Percentiles rank a stretch among this genome's conserved stretches.
These are phyloP conservation scores for Mycosphaerelloides madeirae DNA, from an alignment of 2,329 filamentous ascomycete genomes.

Conservation along the genomic window DNA sequence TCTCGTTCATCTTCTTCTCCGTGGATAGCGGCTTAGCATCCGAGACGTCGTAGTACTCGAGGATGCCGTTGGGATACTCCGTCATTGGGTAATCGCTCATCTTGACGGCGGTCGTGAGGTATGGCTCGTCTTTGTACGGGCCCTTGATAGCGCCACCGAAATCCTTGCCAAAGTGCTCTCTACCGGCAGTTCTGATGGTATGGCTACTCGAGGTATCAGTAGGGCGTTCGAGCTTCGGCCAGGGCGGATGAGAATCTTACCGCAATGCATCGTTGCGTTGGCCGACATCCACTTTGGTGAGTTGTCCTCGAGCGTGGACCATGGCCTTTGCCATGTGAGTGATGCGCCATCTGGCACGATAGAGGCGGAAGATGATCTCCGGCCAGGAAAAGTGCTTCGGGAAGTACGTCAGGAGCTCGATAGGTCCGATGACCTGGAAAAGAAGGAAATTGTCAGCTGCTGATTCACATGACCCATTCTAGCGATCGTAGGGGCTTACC, in stretches of 20 bases:
- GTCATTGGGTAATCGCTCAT: not conserved
- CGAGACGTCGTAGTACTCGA: not conserved
- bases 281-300: not conserved
- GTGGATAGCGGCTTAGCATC: not conserved
- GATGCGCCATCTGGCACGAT: not conserved
- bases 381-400: not conserved
- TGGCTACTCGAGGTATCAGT: not conserved
- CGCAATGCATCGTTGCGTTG: not conserved
- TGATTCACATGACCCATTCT: no score
- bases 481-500: not conserved
- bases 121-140: not conserved
- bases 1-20: not conserved
- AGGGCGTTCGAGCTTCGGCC: not conserved
- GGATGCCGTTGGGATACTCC: not conserved
- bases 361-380: not conserved
- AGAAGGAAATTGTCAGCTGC: no score
- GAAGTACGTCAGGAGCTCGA: constrained; percentile 1
- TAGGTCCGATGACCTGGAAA: not conserved
- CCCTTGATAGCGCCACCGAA: not conserved
- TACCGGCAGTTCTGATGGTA: not conserved
- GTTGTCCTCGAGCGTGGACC: not conserved
- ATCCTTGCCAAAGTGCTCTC: not conserved
- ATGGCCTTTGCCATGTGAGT: not conserved
- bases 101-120: not conserved
- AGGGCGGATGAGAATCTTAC: not conserved